A percentile compares a stretch with the other conserved stretches of the same genome.
Conservation (phyloP, 2,329 filamentous ascomycete genomes). For the Fusarium illudens region DNA sequence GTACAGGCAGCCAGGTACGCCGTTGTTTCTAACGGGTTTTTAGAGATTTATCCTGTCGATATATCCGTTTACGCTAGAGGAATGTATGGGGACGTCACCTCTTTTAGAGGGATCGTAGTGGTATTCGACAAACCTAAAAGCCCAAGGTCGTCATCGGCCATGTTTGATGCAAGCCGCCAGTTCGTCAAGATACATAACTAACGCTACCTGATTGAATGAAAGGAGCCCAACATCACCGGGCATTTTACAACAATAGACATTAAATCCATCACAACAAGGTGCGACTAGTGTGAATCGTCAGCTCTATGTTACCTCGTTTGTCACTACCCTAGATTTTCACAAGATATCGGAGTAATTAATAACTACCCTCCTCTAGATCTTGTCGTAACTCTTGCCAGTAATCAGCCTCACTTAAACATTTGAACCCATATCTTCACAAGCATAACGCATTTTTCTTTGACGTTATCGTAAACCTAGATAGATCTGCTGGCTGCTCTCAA, state of each 20-base stretch:
- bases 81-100: conserved; percentile 43
- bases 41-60: conserved; percentile 45
- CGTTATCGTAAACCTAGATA: conserved; percentile 35
- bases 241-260: conserved; percentile 53
- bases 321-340: conserved; percentile 48
- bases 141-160: not conserved
- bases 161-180: not conserved
- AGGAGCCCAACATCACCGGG: conserved; percentile 49
- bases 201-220: conserved; percentile 9
- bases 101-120: conserved; percentile 45
- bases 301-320: not conserved
- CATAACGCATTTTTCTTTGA: conserved; percentile 45
- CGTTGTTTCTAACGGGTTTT: conserved; percentile 49
- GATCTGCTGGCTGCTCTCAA: conserved; percentile 49
- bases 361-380: conserved; percentile 51
- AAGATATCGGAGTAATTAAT: conserved; percentile 56
- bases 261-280: conserved; percentile 54
- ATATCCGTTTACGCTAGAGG: conserved; percentile 49
- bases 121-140: too few species aligned
- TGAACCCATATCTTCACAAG: not conserved
- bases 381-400: conserved; percentile 47
- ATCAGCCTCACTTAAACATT: not conserved
- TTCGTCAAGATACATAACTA: accelerated
- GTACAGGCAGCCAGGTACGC: conserved; percentile 49
- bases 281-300: not conserved